A percentile compares a stretch with the other conserved stretches of the same genome.
Evolutionary conservation across 495 filamentous ascomycete genomes (phyloP).

Genomic region (Schizothecium vesticola): DNA sequence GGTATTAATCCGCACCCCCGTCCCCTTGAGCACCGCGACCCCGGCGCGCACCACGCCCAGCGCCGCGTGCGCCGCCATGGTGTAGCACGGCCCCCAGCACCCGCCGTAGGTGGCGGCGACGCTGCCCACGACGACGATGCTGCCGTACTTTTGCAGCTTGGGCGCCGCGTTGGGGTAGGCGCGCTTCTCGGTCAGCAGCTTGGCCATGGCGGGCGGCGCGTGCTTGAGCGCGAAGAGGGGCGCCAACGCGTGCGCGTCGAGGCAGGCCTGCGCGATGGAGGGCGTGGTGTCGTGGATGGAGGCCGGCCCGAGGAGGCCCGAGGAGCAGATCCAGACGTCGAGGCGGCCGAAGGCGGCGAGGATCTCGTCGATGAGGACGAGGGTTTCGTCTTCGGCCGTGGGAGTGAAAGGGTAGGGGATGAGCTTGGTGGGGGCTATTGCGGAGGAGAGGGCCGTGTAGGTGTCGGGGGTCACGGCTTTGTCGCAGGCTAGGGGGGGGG

Average conservation of each 20-base stretch:
- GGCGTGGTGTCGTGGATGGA: constrained; percentile 51
- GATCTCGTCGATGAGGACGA: constrained; percentile 56
- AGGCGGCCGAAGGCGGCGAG: constrained; percentile 54
- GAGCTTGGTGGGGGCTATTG: constrained; percentile 25
- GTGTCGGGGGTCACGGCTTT: constrained; percentile 18
- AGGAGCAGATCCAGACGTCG: constrained; percentile 55
- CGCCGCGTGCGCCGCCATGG: constrained; percentile 54
- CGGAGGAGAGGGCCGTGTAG: constrained; percentile 26
- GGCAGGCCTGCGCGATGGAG: constrained; percentile 47
- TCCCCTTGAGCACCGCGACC: constrained; percentile 53
- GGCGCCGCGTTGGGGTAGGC: constrained; percentile 56
- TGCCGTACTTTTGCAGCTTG: constrained; percentile 53
- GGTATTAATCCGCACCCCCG: constrained; percentile 55
- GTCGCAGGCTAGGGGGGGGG: constrained; percentile 26
- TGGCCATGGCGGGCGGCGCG: constrained; percentile 57
- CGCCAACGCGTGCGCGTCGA: constrained; percentile 53
- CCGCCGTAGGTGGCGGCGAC: constrained; percentile 54
- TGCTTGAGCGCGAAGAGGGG: constrained; percentile 61
- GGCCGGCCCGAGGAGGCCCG: constrained; percentile 51
- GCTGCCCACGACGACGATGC: constrained; percentile 51
- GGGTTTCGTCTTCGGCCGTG: constrained; percentile 53
- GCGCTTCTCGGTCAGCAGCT: constrained; percentile 43
- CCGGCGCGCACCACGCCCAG: constrained; percentile 54
- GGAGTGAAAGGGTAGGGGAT: constrained; percentile 42
- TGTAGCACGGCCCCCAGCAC: constrained; percentile 55